A percentile compares a stretch with the other conserved stretches of the same genome.
Conservation (phyloP, 2,329 filamentous ascomycete species). For the Ophiostoma novo-ulmi region DNA sequence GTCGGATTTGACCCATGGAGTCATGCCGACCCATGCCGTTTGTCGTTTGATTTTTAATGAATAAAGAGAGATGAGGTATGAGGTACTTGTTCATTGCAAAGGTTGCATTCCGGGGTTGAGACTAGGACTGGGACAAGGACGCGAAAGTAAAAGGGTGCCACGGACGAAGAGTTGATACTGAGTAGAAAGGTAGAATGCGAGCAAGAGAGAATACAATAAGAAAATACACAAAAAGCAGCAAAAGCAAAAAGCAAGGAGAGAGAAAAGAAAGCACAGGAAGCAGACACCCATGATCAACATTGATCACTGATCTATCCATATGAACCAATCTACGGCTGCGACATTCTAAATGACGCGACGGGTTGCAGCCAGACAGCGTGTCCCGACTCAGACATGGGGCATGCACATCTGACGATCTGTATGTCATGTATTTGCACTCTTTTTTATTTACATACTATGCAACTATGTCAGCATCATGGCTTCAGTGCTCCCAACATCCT, state of each 20-base stretch:
- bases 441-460: neutral
- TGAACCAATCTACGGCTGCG: neutral
- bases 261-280: neutral
- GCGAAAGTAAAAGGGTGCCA: no score
- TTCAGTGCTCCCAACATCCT: neutral
- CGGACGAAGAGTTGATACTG: no score
- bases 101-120: neutral
- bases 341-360: slow-evolving; percentile 14
- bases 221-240: neutral
- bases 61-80: no score
- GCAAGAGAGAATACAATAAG: neutral
- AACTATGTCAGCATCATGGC: neutral
- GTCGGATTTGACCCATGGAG: neutral
- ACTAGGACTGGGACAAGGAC: no score
- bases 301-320: neutral
- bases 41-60: neutral
- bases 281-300: neutral
- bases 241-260: no score
- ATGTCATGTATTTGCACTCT: neutral
- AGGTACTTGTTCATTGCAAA: neutral
- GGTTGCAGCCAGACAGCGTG: neutral
- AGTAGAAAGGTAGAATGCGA: no score
- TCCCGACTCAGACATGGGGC: neutral
- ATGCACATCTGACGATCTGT: neutral
- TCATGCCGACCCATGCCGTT: neutral